Evolutionary conservation across 768 basidiomycete species (phyloP), one percentile per base, ranked within the genome.

Genomic region (Paxillus involutus): DNA sequence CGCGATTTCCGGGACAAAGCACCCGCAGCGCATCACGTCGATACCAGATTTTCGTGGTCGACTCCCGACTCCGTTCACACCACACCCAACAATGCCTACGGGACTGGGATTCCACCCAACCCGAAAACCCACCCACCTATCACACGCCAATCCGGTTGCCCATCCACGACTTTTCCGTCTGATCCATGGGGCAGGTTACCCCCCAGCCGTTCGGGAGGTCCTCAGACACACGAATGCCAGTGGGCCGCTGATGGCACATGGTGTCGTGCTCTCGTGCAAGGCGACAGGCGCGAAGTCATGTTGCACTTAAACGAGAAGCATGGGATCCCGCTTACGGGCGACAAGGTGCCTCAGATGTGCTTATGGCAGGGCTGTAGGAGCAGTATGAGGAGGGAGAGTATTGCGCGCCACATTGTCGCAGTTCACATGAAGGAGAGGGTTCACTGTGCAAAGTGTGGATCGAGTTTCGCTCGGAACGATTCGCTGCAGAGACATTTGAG

Each of bases 371-470:
- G 0, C 0, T 68, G 69, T 14, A 4, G 13, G n/a, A 64, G 41
- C 12, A 11, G 13, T 35, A 67, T 68, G 67, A 60, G 46, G 0
- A 57, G 44, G 47, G 67, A 71, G 17, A 71, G 67, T 47, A 58
- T 68, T 3, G 3, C 58, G 0, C 67, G 69, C 0, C 67, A 71
- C 10, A 35, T 69, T 14, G 53, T 67, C 11, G 40, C 62, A 0
- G 57, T 71, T 1, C 69, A 68, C 16, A 33, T 66, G 44, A 40
- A 33, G 42, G 47, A 64, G 49, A 69, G 56, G 46, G 62, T 53
- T 6, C 13, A 14, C 6, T 69, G 69, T 24, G 17, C 48, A 1
- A 14, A 11, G 17, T 68, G 69, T 32, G 43, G 49, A 10, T 49
- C 49, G 26, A 16, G 11, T 24, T 68, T 70, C 21, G 66, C 69